phyloP scores from a whole-genome alignment of 2,329 filamentous ascomycete species.

The Akanthomyces dipterigenus region DNA sequence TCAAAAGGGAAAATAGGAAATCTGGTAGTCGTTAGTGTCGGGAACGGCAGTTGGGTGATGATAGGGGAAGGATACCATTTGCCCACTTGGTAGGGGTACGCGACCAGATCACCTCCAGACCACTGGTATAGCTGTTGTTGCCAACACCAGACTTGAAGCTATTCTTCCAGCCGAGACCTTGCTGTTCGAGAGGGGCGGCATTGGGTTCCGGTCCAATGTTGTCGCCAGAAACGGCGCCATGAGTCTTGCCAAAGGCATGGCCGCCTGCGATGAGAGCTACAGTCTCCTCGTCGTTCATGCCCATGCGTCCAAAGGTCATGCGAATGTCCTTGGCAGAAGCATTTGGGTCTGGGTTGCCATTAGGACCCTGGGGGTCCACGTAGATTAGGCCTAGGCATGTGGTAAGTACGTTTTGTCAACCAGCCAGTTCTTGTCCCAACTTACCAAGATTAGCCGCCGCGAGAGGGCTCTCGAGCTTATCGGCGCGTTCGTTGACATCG shows the following conservation, averaged over 20 bases:
- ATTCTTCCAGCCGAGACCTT: conserved; percentile 70
- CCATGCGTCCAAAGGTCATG: conserved; percentile 70
- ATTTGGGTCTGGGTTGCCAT: conserved; percentile 64
- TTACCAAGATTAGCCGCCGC: conserved; percentile 52
- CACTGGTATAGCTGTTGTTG: conserved; percentile 64
- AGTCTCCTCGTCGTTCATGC: conserved; percentile 77
- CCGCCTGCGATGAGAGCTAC: conserved; percentile 73
- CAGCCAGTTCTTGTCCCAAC: background rate
- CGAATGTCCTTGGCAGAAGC: conserved; percentile 68
- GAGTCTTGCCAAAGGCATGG: conserved; percentile 75
- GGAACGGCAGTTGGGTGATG: too few species aligned
- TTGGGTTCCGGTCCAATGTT: conserved; percentile 64
- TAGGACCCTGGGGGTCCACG: conserved; percentile 73
- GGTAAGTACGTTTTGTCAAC: background rate
- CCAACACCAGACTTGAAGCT: conserved; percentile 59
- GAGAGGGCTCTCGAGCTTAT: conserved; percentile 53
- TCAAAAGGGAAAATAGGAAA: conserved; percentile 70
- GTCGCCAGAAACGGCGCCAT: conserved; percentile 61
- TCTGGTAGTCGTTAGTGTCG: conserved; percentile 21
- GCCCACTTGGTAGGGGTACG: conserved; percentile 70
- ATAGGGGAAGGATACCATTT: conserved; percentile 33
- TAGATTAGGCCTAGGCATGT: conserved; percentile 60
- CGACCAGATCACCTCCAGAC: conserved; percentile 75
- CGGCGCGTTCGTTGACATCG: conserved; percentile 32
- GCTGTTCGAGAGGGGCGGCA: conserved; percentile 54